phyloP scores from a whole-genome alignment of 495 filamentous ascomycete genomes.

The Aspergillus carlsbadensis region DNA sequence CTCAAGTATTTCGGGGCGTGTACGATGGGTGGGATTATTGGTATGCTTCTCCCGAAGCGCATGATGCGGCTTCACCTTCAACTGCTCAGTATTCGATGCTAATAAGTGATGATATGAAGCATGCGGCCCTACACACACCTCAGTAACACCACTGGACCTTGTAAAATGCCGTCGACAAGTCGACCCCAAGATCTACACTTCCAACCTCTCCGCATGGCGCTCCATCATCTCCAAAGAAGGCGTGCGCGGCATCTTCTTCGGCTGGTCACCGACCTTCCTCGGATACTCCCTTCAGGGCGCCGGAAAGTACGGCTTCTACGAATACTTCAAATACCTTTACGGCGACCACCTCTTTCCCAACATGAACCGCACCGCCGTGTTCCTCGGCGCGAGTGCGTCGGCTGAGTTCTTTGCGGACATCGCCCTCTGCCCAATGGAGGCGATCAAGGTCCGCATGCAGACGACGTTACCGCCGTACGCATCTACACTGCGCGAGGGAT shows the following conservation, averaged over 20 bases:
- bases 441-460: conserved; percentile 74
- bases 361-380: conserved; percentile 60
- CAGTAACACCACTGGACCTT: conserved; percentile 61
- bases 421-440: conserved; percentile 65
- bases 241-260: conserved; percentile 68
- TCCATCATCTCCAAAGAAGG: conserved; percentile 64
- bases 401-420: conserved; percentile 72
- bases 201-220: conserved; percentile 65
- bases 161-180: conserved; percentile 75
- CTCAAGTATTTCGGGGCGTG: conserved; percentile 66
- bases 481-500: conserved; percentile 58
- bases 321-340: conserved; percentile 73
- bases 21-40: conserved; percentile 62
- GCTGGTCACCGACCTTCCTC: conserved; percentile 68
- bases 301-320: conserved; percentile 76
- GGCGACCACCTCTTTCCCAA: conserved; percentile 63
- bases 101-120: conserved; percentile 33
- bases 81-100: background rate
- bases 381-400: conserved; percentile 62
- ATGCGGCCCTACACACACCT: conserved; percentile 60
- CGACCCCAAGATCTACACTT: conserved; percentile 67
- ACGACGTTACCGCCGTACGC: conserved; percentile 68
- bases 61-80: background rate
- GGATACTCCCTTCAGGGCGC: conserved; percentile 73
- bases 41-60: conserved; percentile 33